Evolutionary conservation across 1,284 basidiomycete species (phyloP).

Genomic region (Gyrodon tennesseensis): DNA sequence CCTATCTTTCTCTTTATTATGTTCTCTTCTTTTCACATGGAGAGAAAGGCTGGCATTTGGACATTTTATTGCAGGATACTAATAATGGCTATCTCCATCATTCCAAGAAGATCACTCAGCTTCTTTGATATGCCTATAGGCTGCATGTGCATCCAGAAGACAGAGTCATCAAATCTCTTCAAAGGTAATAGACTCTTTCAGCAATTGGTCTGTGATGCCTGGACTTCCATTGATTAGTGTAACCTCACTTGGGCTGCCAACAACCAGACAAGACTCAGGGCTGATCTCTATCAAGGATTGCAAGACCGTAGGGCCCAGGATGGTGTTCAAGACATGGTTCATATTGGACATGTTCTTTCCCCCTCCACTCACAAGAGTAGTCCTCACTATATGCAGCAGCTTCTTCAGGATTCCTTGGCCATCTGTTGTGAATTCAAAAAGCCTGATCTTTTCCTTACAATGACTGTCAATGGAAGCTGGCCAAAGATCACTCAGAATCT

Average conservation of each 20-base stretch:
- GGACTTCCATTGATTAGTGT: slow-evolving; percentile 43
- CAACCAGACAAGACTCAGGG: slow-evolving; percentile 47
- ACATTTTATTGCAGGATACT: slow-evolving; percentile 28
- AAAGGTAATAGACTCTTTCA: slow-evolving; percentile 48
- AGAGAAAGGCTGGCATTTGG: slow-evolving; percentile 46
- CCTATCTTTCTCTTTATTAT: slow-evolving; percentile 47
- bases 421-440: slow-evolving; percentile 4
- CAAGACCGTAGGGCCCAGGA: slow-evolving; percentile 12
- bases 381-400: slow-evolving; percentile 4
- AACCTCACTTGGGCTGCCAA: slow-evolving; percentile 37
- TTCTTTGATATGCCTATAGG: slow-evolving; percentile 27
- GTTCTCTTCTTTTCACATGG: slow-evolving; percentile 48
- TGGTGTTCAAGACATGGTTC: slow-evolving; percentile 5
- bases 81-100: not conserved
- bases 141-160: not conserved
- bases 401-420: slow-evolving; percentile 4
- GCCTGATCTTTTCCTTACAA: slow-evolving; percentile 6
- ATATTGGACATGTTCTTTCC: slow-evolving; percentile 5
- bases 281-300: slow-evolving; percentile 33
- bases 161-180: slow-evolving; percentile 38
- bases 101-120: slow-evolving; percentile 30
- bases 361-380: slow-evolving; percentile 9
- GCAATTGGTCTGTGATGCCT: slow-evolving; percentile 46
- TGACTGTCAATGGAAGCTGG: slow-evolving; percentile 5
- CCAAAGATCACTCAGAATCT: not conserved